Conservation (phyloP, 2,329 filamentous ascomycete genomes). For the Byssothecium circinans region DNA sequence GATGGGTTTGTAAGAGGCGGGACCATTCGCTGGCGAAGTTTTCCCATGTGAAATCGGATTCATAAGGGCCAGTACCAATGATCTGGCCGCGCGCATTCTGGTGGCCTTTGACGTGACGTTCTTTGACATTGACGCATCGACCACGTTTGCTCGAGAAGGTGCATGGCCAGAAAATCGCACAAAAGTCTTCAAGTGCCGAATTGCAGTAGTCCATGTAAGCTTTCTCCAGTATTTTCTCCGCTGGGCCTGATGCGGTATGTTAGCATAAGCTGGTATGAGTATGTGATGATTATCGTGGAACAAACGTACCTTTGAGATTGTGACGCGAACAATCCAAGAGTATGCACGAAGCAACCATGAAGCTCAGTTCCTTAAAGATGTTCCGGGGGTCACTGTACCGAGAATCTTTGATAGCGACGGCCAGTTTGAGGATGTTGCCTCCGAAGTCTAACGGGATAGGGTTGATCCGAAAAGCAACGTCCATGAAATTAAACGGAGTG, state of each 20-base stretch:
- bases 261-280: background rate
- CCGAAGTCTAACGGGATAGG: constrained; percentile 54
- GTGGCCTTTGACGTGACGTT: constrained; percentile 50
- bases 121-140: constrained; percentile 46
- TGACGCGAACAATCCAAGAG: constrained; percentile 51
- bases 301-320: constrained; percentile 25
- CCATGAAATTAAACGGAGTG: constrained; percentile 55
- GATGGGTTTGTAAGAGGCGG: background rate
- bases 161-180: constrained; percentile 52
- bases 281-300: no score
- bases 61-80: constrained; percentile 47
- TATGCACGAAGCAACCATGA: constrained; percentile 56
- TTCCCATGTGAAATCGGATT: constrained; percentile 36
- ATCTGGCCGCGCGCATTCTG: constrained; percentile 49
- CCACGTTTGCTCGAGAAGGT: constrained; percentile 37
- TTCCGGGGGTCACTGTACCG: constrained; percentile 31
- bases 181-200: constrained; percentile 49
- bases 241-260: background rate
- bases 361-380: constrained; percentile 51
- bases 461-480: constrained; percentile 49
- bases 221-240: constrained; percentile 5
- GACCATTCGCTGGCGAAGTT: constrained; percentile 3
- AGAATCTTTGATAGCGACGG: constrained; percentile 43
- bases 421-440: constrained; percentile 54
- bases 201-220: constrained; percentile 49